These are phyloP conservation scores for Trypethelium eluteriae DNA, from an alignment of 495 filamentous ascomycete genomes.

Conservation along the genomic window DNA sequence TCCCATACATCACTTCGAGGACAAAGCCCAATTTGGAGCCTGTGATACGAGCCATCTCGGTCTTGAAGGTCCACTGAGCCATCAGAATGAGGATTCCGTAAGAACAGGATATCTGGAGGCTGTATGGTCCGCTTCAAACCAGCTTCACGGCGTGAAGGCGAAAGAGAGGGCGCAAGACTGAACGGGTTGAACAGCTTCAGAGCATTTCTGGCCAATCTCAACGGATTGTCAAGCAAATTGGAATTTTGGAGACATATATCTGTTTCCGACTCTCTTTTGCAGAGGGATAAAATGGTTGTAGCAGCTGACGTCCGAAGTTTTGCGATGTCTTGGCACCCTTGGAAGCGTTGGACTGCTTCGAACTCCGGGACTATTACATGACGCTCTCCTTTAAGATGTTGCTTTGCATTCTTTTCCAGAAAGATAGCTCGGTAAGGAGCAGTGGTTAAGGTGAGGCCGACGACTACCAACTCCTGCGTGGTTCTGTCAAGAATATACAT, in stretches of 20 bases:
- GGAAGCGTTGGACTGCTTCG: not conserved
- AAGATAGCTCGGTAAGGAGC: not conserved
- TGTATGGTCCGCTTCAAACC: not conserved
- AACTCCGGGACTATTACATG: not conserved
- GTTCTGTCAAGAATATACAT: conserved; percentile 20
- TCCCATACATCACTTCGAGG: conserved; percentile 12
- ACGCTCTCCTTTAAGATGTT: not conserved
- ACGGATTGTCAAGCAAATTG: not conserved
- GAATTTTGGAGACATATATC: not conserved
- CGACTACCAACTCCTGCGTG: conserved; percentile 12
- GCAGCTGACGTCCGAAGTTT: not conserved
- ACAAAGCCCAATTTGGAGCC: conserved; percentile 16
- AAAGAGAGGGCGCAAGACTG: not conserved
- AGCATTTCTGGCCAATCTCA: not conserved
- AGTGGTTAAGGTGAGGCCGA: not conserved
- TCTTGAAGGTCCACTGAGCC: conserved; percentile 21
- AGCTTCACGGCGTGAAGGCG: not conserved
- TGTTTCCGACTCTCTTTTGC: not conserved
- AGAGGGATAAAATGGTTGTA: not conserved
- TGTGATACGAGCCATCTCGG: conserved; percentile 16
- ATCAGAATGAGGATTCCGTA: conserved; percentile 12
- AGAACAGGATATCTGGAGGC: not conserved
- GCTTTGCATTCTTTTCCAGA: not conserved
- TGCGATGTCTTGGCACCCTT: not conserved
- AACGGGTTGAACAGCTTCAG: conserved; percentile 5